Conservation (phyloP, 805 yeast genomes). For the Kuraishia molischiana region DNA sequence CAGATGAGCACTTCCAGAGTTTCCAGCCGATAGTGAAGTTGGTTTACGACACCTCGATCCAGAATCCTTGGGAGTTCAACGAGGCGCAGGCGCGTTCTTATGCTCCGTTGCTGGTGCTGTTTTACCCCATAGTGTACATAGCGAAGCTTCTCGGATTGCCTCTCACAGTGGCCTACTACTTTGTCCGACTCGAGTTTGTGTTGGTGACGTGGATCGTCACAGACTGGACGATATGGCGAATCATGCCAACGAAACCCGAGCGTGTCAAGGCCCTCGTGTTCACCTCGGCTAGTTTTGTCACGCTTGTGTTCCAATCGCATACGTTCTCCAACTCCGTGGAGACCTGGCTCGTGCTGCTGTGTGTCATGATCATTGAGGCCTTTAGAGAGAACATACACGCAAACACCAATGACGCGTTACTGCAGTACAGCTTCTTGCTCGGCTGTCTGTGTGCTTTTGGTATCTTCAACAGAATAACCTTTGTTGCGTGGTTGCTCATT, state of each 20-base stretch:
- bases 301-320: constrained; percentile 75
- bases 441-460: constrained; percentile 58
- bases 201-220: constrained; percentile 20
- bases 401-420: background rate
- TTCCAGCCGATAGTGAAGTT: constrained; percentile 55
- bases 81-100: constrained; percentile 59
- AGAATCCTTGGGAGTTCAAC: constrained; percentile 79
- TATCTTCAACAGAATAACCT: constrained; percentile 76
- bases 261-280: constrained; percentile 32
- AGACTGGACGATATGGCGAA: constrained; percentile 19
- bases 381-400: constrained; percentile 11
- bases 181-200: constrained; percentile 38
- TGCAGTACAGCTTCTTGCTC: constrained; percentile 14
- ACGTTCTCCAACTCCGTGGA: constrained; percentile 87
- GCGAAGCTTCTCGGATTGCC: constrained; percentile 7
- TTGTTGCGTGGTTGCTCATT: constrained; percentile 59
- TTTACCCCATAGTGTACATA: constrained; percentile 50
- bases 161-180: constrained; percentile 35
- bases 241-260: constrained; percentile 23
- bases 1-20: constrained; percentile 96
- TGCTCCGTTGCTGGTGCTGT: constrained; percentile 54
- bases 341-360: constrained; percentile 41
- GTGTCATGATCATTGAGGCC: constrained; percentile 37
- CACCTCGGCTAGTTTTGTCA: constrained; percentile 52
- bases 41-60: constrained; percentile 28